phyloP scores from a whole-genome alignment of 257 asterid species.

The Solanum bukasovii region DNA sequence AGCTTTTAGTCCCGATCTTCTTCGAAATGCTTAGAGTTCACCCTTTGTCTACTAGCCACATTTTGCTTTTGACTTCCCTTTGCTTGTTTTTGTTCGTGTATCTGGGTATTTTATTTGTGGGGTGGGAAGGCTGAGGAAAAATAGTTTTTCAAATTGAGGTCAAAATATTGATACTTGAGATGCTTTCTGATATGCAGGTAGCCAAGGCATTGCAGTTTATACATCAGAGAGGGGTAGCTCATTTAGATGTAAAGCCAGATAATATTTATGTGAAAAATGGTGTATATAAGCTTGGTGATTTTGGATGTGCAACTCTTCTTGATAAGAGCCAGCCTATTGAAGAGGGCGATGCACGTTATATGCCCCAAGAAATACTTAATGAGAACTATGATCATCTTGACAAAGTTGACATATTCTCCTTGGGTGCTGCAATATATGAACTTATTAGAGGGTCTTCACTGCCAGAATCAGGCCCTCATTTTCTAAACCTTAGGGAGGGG shows the following conservation, averaged over 20 bases:
- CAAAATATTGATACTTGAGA: not conserved
- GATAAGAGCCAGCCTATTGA: slow-evolving; percentile 78
- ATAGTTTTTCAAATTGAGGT: not conserved
- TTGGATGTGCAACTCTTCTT: slow-evolving; percentile 82
- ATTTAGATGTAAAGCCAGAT: slow-evolving; percentile 88
- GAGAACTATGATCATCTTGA: slow-evolving; percentile 80
- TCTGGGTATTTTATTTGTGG: not conserved
- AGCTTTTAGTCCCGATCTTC: not conserved
- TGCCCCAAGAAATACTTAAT: slow-evolving; percentile 94
- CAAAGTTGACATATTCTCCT: slow-evolving; percentile 81
- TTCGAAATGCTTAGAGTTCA: not conserved
- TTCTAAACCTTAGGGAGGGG: slow-evolving; percentile 70
- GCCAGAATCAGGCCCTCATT: slow-evolving; percentile 67
- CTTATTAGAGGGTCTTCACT: slow-evolving; percentile 66
- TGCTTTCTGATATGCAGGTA: slow-evolving; percentile 36
- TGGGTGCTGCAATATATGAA: slow-evolving; percentile 80
- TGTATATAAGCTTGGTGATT: slow-evolving; percentile 84
- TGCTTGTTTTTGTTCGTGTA: not conserved
- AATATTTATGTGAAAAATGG: slow-evolving; percentile 82
- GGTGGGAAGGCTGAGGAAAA: not conserved
- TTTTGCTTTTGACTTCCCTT: not conserved
- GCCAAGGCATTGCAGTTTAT: slow-evolving; percentile 74
- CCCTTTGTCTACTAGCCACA: not conserved
- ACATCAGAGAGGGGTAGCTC: slow-evolving; percentile 73
- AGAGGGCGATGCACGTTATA: slow-evolving; percentile 97